Base-by-base conservation (phyloP, 345 rosid species). In the Citrus sp. region DNA sequence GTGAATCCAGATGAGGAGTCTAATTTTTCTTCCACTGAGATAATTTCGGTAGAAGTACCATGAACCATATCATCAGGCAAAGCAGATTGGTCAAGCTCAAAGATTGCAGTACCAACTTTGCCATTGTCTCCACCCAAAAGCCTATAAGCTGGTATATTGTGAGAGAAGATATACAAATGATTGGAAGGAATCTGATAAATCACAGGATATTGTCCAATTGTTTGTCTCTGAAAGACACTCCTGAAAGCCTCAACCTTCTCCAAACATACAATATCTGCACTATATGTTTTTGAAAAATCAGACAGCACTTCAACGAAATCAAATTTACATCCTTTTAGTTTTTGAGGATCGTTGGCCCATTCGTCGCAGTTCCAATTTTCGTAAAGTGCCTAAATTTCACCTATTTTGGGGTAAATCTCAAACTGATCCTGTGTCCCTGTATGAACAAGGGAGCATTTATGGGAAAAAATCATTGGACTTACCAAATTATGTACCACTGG, bases 341-440 rank as follows among this genome's bases (percentile, higher is more conserved):
- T 61, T 61, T 61, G 73, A 71, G 80, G 77, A 58, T 65, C 12
- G 9, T 32, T 59, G 55, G 42, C 42, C 74, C 78, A 80, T n/a
- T 74, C 66, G 8, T 75, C 35, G 28, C 40, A 69, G 30, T 72
- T 25, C 75, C 84, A 77, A 49, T 77, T 58, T 56, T 77, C 67
- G 40, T 72, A 67, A 25, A 81, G 25, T 66, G 80, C 84, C 84
- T 80, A 81, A 40, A 81, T 72, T 67, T 81, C 84, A 18, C 75
- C 80, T 49, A 54, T 73, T 67, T 21, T 46, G 3, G 75, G 80
- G 58, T 73, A 77, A 34, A 73, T 72, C 72, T 58, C 64, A 67
- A 77, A 27, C 59, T 73, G 74, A 14, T 60, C 56, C 19, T 37
- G 25, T 22, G n/a, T 49, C 21, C 16, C 67, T 19, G 34, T 69